Evolutionary conservation across 1,139 yeast genomes (phyloP), one percentile per base, ranked within the genome.

Genomic region (Hyphopichia fennica): DNA sequence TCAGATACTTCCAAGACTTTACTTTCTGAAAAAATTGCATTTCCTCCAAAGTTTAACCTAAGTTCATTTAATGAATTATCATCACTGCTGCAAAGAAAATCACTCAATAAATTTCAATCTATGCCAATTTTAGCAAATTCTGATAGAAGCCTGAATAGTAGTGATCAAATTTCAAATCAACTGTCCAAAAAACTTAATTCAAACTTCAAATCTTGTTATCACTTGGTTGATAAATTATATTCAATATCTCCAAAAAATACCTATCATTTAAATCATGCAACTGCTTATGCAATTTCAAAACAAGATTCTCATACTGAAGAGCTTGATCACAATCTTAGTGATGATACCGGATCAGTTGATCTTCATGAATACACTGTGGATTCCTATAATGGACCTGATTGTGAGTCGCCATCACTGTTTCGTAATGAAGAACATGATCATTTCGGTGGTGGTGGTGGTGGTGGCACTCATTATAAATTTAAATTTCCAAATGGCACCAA

Each of bases 201-300:
- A 17, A 48, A 51, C 32, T 53, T 50, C 39, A 54, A 55, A 33
- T 57, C 67, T 7, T 57, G 64, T 41, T 57, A 58, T 39, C 56
- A 59, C 22, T 48, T 67, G 41, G 63, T 69, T 20, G 75, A 69
- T 41, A 64, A 60, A 41, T 50, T 69, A 33, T 70, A 69, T 44
- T 65, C 75, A 0, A 69, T 71, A 2, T 68, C 75, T 2, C 77
- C 77, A 0, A 67, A 58, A 41, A 68, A 69, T 42, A 69, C 76
- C 0, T 64, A 58, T 44, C 69, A 69, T 50, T 53, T 69, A 36
- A 58, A 65, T 36, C 52, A 60, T 15, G 67, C 65, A 16, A 58
- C 65, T 4, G 70, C 69, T n/a, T 51, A 58, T 39, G 69, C 65
- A 14, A 54, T 58, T 6, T 45, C 45, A 25, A 25, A 25, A 11